Evolutionary conservation across 2,329 filamentous ascomycete genomes (phyloP), one percentile per base, ranked within the genome.

Genomic region (Verticillium nubilum): DNA sequence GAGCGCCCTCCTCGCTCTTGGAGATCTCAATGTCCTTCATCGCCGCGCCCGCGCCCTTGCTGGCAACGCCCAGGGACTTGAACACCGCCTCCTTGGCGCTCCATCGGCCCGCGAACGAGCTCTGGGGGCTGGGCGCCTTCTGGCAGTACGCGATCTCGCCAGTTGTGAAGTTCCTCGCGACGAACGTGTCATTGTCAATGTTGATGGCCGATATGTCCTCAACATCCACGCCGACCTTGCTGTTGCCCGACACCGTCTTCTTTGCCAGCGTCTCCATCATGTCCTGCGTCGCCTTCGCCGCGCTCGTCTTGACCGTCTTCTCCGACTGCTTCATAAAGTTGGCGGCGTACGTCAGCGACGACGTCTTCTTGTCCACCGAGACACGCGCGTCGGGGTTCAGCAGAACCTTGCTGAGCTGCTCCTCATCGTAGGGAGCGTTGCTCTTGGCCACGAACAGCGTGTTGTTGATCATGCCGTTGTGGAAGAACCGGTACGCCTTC

Each of bases 401-500:
- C 77, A 98, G 92, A 66, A 99, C 89, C 64, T 88, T 85, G 74
- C 86, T 85, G 77, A 96, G 89, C 78, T 95, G 90, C 60, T 90
- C 87, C 58, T 97, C 92, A 53, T 87, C 87, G 79, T 98, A 99
- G 52, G 95, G 96, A 52, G 93, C 84, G 73, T 93, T 88, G 71
- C 85, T 84, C 87, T 99, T 99, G 74, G 96, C 93, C 63, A 96
- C 92, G 77, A 99, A 99, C 75, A 99, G 85, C 65, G 87, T 91
- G 83, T 99, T 98, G 83, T 96, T 97, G 83, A 98, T 93, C 74
- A 99, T 83, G 64, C 94, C 93, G 69, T 97, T 96, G 80, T 99
- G 96, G 87, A 96, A 97, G 86, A 91, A 98, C 65, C 95, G 87
- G 83, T 99, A 99, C 0, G 95, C 92, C 82, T 94, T 97, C 91